Conservation (phyloP, 108 stramenopile species). For the Cyclostephanos tholiformis region DNA sequence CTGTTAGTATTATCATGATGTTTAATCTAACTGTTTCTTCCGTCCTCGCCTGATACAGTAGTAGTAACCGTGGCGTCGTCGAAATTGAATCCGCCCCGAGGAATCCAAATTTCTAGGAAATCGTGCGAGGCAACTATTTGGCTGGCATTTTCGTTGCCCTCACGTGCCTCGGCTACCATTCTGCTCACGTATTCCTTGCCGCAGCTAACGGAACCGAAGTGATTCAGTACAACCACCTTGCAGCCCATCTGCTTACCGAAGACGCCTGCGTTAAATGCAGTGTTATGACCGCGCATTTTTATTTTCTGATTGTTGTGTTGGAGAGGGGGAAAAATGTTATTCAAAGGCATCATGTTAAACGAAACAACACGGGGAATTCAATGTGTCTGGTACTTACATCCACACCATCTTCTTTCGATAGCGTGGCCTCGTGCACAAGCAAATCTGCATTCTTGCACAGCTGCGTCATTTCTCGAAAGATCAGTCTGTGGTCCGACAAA, state of each 20-base stretch:
- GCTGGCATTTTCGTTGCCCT: constrained; percentile 38
- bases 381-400: constrained; percentile 24
- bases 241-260: constrained; percentile 56
- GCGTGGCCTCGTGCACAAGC: constrained; percentile 89
- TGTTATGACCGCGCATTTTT: constrained; percentile 70
- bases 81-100: constrained; percentile 68
- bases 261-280: constrained; percentile 76
- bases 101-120: constrained; percentile 77
- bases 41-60: not conserved
- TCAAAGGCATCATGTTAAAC: not conserved
- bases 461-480: constrained; percentile 62
- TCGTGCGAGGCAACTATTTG: constrained; percentile 67
- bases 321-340: constrained; percentile 3
- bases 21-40: not conserved
- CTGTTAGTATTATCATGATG: not conserved
- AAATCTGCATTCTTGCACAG: constrained; percentile 74
- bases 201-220: constrained; percentile 57
- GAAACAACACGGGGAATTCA: not conserved
- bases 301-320: constrained; percentile 23
- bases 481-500: constrained; percentile 68
- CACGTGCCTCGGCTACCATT: constrained; percentile 54
- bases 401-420: constrained; percentile 52
- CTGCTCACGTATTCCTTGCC: constrained; percentile 14
- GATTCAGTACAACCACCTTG: constrained; percentile 70
- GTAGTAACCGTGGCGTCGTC: not conserved